Base-by-base conservation (phyloP, 2,329 filamentous ascomycete genomes). In the Rachicladosporium sp. region DNA sequence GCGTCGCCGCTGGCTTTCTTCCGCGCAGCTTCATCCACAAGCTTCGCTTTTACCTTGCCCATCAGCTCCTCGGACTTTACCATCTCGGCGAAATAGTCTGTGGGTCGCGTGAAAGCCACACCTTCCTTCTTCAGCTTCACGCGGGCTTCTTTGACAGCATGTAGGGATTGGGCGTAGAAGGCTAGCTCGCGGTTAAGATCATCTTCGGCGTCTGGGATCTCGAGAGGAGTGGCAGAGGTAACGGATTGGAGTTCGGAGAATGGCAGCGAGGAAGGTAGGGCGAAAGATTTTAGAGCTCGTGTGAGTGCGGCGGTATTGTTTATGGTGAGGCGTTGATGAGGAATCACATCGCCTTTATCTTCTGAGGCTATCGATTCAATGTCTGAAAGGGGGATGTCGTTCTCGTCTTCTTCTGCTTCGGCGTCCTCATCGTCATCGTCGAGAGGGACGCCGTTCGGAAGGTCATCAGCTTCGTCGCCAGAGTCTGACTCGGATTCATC, bases 61-160 rank as follows among this genome's bases (percentile, higher is more conserved):
- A 98, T 98, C 63, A 95, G 91, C 54, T 93, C 89, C 59, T 98
- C 91, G 55, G 81, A 85, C 76, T 96, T 96, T 55, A 95, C 80
- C 88, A 96, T 98, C 71, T 98, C 91, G 33, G 91, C 91, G 54
- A 98, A 98, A 67, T 93, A 98, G 66, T 98, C 91, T 41, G 76
- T 80, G 3, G 91, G 91, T 7, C 91, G 76, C 21, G 85, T 81
- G 65, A 98, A 98, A 5, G 83, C 76, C 1, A 89, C 73, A 6
- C 81, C 81, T 62, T 95, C 89, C 47, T 81, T 79, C 57, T 83
- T 81, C 15, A 98, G 71, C 45, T 79, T 67, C n/a, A 67, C 61
- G 41, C 89, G 81, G 2, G 77, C 91, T 44, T 76, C 67, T 48
- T 79, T 75, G 3, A 81, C 86, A 1, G 86, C 86, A 29, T 83